These are phyloP conservation scores for Besnoitia besnoiti DNA, from an alignment of 169 alveolate genomes.

Conservation along the genomic window DNA sequence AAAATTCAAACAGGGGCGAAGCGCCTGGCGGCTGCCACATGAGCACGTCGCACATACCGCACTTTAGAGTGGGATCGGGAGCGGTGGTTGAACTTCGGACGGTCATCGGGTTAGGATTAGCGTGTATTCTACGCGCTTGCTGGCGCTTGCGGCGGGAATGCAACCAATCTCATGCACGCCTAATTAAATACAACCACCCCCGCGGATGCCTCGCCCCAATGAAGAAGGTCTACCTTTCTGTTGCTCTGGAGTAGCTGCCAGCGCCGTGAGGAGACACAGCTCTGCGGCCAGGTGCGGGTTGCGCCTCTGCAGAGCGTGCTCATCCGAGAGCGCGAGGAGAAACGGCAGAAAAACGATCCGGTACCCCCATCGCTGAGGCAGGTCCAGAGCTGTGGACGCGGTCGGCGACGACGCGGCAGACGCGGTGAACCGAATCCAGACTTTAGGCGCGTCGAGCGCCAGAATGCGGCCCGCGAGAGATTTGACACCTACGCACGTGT, in stretches of 20 bases:
- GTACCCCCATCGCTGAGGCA: conserved; percentile 49
- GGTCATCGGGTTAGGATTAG: no score
- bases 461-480: conserved; percentile 9
- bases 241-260: not conserved
- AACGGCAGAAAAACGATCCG: conserved; percentile 51
- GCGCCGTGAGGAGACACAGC: conserved; percentile 55
- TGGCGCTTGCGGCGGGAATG: no score
- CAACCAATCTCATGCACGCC: no score
- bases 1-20: no score
- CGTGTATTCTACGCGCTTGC: no score
- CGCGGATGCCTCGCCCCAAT: no score
- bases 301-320: conserved; percentile 47
- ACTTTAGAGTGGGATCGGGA: no score
- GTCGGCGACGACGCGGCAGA: not conserved
- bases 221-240: not conserved
- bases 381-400: not conserved
- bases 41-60: no score
- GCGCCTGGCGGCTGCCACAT: no score
- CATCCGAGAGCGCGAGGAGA: conserved; percentile 51
- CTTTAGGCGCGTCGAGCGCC: not conserved
- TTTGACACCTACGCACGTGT: not conserved
- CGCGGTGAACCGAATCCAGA: conserved; percentile 10
- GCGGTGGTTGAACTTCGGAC: no score
- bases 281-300: conserved; percentile 58
- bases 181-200: no score